Evolutionary conservation across 352 stramenopile species (phyloP), one percentile per base, ranked within the genome.

Genomic region (Globisporangium cystogenes): DNA sequence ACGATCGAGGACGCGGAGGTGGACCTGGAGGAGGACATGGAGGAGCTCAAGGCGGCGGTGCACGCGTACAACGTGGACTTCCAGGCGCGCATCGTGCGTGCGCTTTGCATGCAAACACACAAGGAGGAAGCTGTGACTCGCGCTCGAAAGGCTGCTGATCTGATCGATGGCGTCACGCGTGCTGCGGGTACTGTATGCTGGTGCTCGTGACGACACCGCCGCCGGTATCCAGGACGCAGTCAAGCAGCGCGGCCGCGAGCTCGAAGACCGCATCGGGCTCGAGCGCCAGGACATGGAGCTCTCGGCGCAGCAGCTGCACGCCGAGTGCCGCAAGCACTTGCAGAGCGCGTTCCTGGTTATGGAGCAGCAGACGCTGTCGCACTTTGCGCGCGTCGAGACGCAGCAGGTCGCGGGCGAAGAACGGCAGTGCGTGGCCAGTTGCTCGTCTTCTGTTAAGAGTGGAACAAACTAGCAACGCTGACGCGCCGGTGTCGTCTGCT

Each of bases 1-100:
- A 54, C 81, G 16, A 90, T 92, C 31, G 82, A 89, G 43, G 65
- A 80, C 55, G 82, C 72, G 0, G 83, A 96, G 48, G 68, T 78
- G 42, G 70, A 90, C 16, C 64, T 95, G 8, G 80, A 87, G 40
- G 52, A 82, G 15, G 79, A 94, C 57, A 91, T 96, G 76, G 68
- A 87, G 39, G 80, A 88, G 59, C 70, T 96, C 48, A 74, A 96
- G 66, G 64, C 65, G 6, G 76, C 78, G 1, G 86, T 90, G 31
- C 76, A 89, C 57, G 70, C 74, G 20, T 87, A 90, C 65, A 96
- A 96, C 54, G 58, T 90, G 29, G 81, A 93, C 51, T 89, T 96
- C 49, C 74, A 95, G 49, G 64, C 66, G 14, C 82, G 86, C 12
- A 80, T 96, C 29, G 77, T 90, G 72, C 23, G 76, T 45, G 11